Conservation (phyloP, 1,139 yeast genomes). For the Meyerozyma elateridarum region DNA sequence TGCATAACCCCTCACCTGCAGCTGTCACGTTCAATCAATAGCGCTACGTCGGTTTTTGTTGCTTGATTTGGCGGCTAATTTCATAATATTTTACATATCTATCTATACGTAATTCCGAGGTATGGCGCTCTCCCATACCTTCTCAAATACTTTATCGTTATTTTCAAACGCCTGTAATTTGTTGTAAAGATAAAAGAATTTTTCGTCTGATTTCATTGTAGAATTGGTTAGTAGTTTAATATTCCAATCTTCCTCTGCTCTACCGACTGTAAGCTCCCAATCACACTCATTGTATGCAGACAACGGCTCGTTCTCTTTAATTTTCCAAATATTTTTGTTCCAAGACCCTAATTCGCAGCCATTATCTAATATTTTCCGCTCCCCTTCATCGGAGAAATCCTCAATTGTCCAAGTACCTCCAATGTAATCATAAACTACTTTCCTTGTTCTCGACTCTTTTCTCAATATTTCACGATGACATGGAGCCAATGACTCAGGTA, state of each 20-base stretch:
- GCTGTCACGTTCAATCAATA: too few species aligned
- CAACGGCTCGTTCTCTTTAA: slow-evolving; percentile 26
- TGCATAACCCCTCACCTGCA: too few species aligned
- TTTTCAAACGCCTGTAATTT: slow-evolving; percentile 17
- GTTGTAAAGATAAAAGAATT: slow-evolving; percentile 17
- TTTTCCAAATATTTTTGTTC: slow-evolving; percentile 29
- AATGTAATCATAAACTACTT: slow-evolving; percentile 20
- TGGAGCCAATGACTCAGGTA: slow-evolving; percentile 21
- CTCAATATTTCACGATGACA: slow-evolving; percentile 21
- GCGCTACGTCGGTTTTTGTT: too few species aligned
- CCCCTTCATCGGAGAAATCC: slow-evolving; percentile 27
- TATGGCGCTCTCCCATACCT: slow-evolving; percentile 7
- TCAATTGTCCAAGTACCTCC: slow-evolving; percentile 20
- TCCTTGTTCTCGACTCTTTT: slow-evolving; percentile 19
- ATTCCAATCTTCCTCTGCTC: slow-evolving; percentile 25
- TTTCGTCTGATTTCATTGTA: slow-evolving; percentile 20
- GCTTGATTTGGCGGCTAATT: too few species aligned
- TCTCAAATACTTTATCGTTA: slow-evolving; percentile 8
- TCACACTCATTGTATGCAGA: slow-evolving; percentile 27
- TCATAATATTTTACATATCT: too few species aligned
- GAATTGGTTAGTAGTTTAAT: slow-evolving; percentile 24
- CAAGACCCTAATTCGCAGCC: slow-evolving; percentile 27
- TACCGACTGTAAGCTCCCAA: slow-evolving; percentile 34
- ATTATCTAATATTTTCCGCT: slow-evolving; percentile 16
- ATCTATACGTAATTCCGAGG: slow-evolving; percentile 8